Percentiles rank a stretch among this genome's conserved stretches.
Evolutionary conservation across 495 filamentous ascomycete genomes (phyloP).

Genomic region (Hypoxylon trugodes): DNA sequence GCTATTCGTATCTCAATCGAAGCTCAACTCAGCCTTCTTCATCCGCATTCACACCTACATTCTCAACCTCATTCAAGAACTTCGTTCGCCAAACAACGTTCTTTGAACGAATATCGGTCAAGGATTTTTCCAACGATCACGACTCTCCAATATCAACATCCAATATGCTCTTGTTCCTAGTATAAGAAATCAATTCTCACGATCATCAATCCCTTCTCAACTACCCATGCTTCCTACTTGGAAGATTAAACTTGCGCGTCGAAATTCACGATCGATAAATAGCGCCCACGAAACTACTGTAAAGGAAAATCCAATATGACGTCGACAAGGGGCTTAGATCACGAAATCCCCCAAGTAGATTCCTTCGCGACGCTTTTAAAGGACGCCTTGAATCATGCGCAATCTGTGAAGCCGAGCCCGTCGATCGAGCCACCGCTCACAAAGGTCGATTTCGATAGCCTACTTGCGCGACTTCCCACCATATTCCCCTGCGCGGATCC

Average conservation of each 20-base stretch:
- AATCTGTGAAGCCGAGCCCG: constrained; percentile 67
- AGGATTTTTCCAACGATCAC: too few species aligned
- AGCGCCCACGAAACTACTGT: neutral
- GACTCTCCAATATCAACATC: too few species aligned
- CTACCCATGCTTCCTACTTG: neutral
- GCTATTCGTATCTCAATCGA: neutral
- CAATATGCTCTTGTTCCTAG: neutral
- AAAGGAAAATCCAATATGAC: constrained; percentile 46
- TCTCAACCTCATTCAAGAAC: neutral
- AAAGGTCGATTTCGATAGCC: constrained; percentile 64
- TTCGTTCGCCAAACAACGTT: too few species aligned
- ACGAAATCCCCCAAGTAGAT: constrained; percentile 65
- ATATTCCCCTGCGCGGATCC: constrained; percentile 41
- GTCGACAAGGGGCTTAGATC: constrained; percentile 46
- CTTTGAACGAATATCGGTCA: constrained; percentile 6
- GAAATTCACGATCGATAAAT: neutral
- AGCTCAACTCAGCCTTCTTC: constrained; percentile 17
- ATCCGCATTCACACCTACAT: neutral
- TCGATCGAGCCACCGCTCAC: constrained; percentile 82
- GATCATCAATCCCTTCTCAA: constrained; percentile 7
- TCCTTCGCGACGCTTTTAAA: constrained; percentile 64
- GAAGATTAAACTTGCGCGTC: neutral
- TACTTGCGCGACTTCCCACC: constrained; percentile 51
- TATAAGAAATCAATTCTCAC: too few species aligned
- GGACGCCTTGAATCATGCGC: constrained; percentile 70